These are phyloP conservation scores for Pestalotiopsis sp. DNA, from an alignment of 2,329 filamentous ascomycete genomes.

Conservation along the genomic window DNA sequence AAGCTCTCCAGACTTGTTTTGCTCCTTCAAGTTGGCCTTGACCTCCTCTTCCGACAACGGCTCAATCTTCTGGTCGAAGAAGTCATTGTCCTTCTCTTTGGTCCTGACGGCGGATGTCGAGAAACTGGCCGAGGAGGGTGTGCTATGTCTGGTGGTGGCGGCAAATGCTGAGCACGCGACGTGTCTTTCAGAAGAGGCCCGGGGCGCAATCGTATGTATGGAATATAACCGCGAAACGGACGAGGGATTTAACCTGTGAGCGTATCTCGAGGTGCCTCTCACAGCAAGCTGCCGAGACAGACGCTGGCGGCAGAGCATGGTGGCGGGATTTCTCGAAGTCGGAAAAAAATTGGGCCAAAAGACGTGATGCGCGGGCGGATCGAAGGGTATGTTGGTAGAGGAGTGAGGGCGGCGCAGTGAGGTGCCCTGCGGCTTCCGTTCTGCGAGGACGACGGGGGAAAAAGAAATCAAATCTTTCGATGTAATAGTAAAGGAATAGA, in stretches of 20 bases:
- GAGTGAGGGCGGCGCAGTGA: neutral
- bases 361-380: neutral
- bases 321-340: conserved; percentile 13
- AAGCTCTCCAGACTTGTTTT: conserved; percentile 38
- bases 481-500: conserved; percentile 4
- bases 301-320: conserved; percentile 36
- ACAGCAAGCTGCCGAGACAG: conserved; percentile 32
- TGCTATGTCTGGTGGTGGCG: conserved; percentile 14
- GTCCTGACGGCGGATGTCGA: conserved; percentile 38
- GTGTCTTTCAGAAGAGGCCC: conserved; percentile 19
- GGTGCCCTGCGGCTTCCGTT: neutral
- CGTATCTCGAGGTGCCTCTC: conserved; percentile 24
- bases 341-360: conserved; percentile 2
- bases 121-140: conserved; percentile 31
- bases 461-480: neutral
- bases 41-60: conserved; percentile 56
- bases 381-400: neutral
- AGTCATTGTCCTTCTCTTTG: conserved; percentile 48
- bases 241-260: conserved; percentile 22
- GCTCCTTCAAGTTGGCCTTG: conserved; percentile 52
- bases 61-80: conserved; percentile 53
- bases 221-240: conserved; percentile 27
- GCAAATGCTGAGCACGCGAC: conserved; percentile 24
- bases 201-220: conserved; percentile 20
- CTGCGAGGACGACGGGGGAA: neutral